Evolutionary conservation across 2,329 filamentous ascomycete species (phyloP).

Genomic region (Claviceps sp.): DNA sequence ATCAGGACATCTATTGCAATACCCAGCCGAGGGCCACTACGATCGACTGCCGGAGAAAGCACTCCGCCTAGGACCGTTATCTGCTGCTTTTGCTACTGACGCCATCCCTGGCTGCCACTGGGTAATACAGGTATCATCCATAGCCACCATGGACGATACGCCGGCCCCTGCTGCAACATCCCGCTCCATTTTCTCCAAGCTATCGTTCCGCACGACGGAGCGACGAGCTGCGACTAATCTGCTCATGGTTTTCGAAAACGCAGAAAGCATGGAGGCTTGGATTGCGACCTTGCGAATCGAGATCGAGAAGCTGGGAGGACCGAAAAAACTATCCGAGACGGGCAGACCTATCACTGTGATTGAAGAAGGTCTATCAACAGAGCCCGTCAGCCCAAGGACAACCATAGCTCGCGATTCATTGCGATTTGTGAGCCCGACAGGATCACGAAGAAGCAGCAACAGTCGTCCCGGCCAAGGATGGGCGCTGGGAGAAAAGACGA

Average conservation of each 20-base stretch:
- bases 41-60: conserved; percentile 64
- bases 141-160: conserved; percentile 44
- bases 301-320: conserved; percentile 58
- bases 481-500: background rate
- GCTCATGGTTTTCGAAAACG: conserved; percentile 58
- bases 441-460: background rate
- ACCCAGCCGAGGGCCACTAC: conserved; percentile 54
- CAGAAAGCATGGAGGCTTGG: conserved; percentile 67
- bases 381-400: conserved; percentile 31
- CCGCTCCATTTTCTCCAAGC: conserved; percentile 50
- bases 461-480: background rate
- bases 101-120: conserved; percentile 68
- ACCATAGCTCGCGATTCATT: conserved; percentile 34
- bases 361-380: conserved; percentile 18
- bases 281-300: conserved; percentile 53
- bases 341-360: conserved; percentile 35
- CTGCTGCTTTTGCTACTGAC: conserved; percentile 69
- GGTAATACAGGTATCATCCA: conserved; percentile 63
- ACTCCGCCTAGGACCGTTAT: conserved; percentile 57
- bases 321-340: conserved; percentile 47
- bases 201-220: conserved; percentile 42
- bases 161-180: conserved; percentile 31
- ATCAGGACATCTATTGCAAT: conserved; percentile 62
- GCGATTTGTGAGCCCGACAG: conserved; percentile 21
- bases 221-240: conserved; percentile 48